These are phyloP conservation scores for Cladophialophora immunda DNA, from an alignment of 2,329 filamentous ascomycete species.

Conservation along the genomic window DNA sequence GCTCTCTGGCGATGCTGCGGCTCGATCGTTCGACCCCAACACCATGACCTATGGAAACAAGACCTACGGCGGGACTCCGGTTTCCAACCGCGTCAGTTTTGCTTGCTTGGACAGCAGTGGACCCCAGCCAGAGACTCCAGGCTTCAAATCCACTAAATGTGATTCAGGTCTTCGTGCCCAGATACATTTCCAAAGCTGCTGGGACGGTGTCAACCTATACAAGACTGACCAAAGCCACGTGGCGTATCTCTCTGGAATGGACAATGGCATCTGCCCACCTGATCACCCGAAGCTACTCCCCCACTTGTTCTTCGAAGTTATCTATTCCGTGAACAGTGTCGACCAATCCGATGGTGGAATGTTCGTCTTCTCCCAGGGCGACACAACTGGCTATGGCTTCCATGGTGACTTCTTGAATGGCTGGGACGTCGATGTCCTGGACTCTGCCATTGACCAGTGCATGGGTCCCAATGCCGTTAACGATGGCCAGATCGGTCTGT, in stretches of 20 bases:
- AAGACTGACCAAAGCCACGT: slow-evolving; percentile 70
- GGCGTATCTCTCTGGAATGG: slow-evolving; percentile 79
- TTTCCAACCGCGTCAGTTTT: slow-evolving; percentile 77
- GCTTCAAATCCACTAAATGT: slow-evolving; percentile 79
- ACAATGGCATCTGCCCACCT: slow-evolving; percentile 77
- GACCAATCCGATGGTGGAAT: slow-evolving; percentile 64
- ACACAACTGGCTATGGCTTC: slow-evolving; percentile 77
- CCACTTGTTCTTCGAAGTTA: slow-evolving; percentile 84
- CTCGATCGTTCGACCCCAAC: slow-evolving; percentile 33
- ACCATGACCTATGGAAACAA: slow-evolving; percentile 34
- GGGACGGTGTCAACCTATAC: slow-evolving; percentile 74
- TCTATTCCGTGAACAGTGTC: slow-evolving; percentile 47
- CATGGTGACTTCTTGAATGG: slow-evolving; percentile 82
- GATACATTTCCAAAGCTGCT: slow-evolving; percentile 88
- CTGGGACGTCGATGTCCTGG: slow-evolving; percentile 75
- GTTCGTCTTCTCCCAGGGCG: slow-evolving; percentile 81
- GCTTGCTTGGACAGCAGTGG: slow-evolving; percentile 85
- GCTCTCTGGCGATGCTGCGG: slow-evolving; percentile 74
- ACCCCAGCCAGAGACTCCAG: slow-evolving; percentile 71
- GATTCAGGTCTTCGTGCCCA: slow-evolving; percentile 81
- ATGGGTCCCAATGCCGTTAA: slow-evolving; percentile 60
- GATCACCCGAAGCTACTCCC: slow-evolving; percentile 73
- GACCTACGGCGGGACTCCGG: slow-evolving; percentile 60
- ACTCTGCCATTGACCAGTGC: slow-evolving; percentile 75
- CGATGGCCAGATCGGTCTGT: slow-evolving; percentile 31